Conservation (phyloP, 805 yeast species). For the Diddensiella santjacobensis region DNA sequence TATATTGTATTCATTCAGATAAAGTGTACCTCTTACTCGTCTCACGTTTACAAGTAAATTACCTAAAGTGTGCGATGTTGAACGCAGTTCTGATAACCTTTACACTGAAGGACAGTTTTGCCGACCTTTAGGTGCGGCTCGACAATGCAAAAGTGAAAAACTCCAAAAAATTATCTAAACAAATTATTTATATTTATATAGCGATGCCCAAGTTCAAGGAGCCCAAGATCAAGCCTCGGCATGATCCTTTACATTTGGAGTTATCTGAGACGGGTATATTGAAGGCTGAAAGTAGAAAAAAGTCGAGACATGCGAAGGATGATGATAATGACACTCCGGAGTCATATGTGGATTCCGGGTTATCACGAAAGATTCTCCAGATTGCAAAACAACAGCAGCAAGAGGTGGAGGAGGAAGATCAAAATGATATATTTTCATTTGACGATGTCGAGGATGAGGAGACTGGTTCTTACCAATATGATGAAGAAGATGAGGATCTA, state of each 20-base stretch:
- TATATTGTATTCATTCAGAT: too few relatives aligned
- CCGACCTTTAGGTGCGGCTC: not conserved
- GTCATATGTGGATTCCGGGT: slow-evolving; percentile 72
- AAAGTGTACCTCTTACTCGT: too few relatives aligned
- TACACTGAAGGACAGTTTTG: not conserved
- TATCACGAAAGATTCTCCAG: slow-evolving; percentile 81
- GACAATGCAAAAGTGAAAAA: not conserved
- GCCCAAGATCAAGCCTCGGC: slow-evolving; percentile 45
- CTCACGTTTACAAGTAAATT: too few relatives aligned
- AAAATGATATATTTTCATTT: slow-evolving; percentile 32
- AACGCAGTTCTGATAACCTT: too few relatives aligned
- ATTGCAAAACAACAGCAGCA: slow-evolving; percentile 92
- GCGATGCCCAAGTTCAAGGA: slow-evolving; percentile 6
- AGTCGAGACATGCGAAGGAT: slow-evolving; percentile 10
- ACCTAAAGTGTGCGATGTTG: too few relatives aligned
- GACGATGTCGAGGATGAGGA: slow-evolving; percentile 55
- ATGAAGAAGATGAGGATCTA: slow-evolving; percentile 42
- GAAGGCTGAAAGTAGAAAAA: slow-evolving; percentile 40
- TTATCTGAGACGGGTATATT: slow-evolving; percentile 73
- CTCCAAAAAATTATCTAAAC: not conserved
- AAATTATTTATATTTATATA: not conserved
- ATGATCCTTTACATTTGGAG: slow-evolving; percentile 77
- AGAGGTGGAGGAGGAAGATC: slow-evolving; percentile 49
- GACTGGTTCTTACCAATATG: slow-evolving; percentile 37
- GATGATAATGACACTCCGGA: slow-evolving; percentile 43